phyloP scores from a whole-genome alignment of 2,329 filamentous ascomycete genomes.

The Cyphellophora europaea region DNA sequence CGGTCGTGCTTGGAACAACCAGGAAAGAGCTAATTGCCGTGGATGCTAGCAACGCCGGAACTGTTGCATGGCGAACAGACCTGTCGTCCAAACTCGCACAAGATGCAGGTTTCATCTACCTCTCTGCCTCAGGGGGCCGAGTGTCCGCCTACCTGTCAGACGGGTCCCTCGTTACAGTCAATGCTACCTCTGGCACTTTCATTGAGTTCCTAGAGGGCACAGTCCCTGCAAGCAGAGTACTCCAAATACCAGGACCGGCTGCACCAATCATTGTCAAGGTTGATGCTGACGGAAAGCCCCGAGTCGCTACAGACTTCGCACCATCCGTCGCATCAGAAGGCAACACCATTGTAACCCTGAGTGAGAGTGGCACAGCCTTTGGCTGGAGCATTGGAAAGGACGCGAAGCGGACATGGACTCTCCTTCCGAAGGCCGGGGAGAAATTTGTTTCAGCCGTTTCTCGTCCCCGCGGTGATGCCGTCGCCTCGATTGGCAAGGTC shows the following conservation, averaged over 20 bases:
- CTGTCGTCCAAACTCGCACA: slow-evolving; percentile 50
- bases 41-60: slow-evolving; percentile 64
- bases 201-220: slow-evolving; percentile 20
- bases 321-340: slow-evolving; percentile 21
- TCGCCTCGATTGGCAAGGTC: slow-evolving; percentile 91
- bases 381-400: slow-evolving; percentile 32
- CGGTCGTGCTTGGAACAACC: slow-evolving; percentile 69
- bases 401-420: slow-evolving; percentile 56
- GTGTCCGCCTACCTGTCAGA: slow-evolving; percentile 51
- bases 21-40: slow-evolving; percentile 73
- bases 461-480: slow-evolving; percentile 67
- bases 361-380: slow-evolving; percentile 28
- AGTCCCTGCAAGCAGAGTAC: slow-evolving; percentile 9
- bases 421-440: slow-evolving; percentile 57
- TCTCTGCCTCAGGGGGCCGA: slow-evolving; percentile 52
- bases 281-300: slow-evolving; percentile 25
- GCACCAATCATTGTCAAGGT: slow-evolving; percentile 23
- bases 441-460: slow-evolving; percentile 59
- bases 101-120: slow-evolving; percentile 54
- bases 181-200: slow-evolving; percentile 34
- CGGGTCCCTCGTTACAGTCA: slow-evolving; percentile 51
- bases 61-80: slow-evolving; percentile 61
- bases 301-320: slow-evolving; percentile 20
- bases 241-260: slow-evolving; percentile 13
- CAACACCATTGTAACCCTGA: slow-evolving; percentile 31